These are phyloP conservation scores for Microthyrium microscopicum DNA, from an alignment of 2,329 filamentous ascomycete genomes.

Conservation along the genomic window DNA sequence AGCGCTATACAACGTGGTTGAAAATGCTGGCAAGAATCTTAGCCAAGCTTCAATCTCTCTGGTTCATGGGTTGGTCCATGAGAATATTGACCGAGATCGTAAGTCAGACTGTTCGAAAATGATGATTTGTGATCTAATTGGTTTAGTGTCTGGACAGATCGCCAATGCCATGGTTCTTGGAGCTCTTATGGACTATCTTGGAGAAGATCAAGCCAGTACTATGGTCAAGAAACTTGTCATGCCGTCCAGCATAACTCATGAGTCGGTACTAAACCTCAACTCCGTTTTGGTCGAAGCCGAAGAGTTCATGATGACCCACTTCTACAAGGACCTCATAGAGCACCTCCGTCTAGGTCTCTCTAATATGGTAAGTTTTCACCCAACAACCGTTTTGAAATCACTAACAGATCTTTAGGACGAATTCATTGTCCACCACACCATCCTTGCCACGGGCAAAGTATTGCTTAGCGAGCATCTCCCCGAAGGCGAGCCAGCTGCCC, in stretches of 20 bases:
- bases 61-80: slow-evolving; percentile 80
- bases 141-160: no score
- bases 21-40: slow-evolving; percentile 90
- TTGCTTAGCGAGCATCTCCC: slow-evolving; percentile 57
- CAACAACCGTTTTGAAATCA: neutral
- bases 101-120: no score
- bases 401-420: slow-evolving; percentile 32
- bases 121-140: no score
- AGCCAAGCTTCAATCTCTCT: slow-evolving; percentile 72
- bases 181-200: slow-evolving; percentile 74
- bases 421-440: slow-evolving; percentile 76
- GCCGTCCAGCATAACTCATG: slow-evolving; percentile 54
- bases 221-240: slow-evolving; percentile 62
- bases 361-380: slow-evolving; percentile 45
- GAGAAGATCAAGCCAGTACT: slow-evolving; percentile 46
- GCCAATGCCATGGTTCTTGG: slow-evolving; percentile 84
- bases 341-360: slow-evolving; percentile 65
- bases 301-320: slow-evolving; percentile 47
- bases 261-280: slow-evolving; percentile 76
- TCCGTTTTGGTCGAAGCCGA: slow-evolving; percentile 73
- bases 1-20: slow-evolving; percentile 88
- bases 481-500: slow-evolving; percentile 51
- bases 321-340: slow-evolving; percentile 59
- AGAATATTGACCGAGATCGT: slow-evolving; percentile 49
- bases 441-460: slow-evolving; percentile 83